A percentile compares a stretch with the other conserved stretches of the same genome.
Conservation (phyloP, 2,329 filamentous ascomycete species). For the Aspergillus tubingensis region DNA sequence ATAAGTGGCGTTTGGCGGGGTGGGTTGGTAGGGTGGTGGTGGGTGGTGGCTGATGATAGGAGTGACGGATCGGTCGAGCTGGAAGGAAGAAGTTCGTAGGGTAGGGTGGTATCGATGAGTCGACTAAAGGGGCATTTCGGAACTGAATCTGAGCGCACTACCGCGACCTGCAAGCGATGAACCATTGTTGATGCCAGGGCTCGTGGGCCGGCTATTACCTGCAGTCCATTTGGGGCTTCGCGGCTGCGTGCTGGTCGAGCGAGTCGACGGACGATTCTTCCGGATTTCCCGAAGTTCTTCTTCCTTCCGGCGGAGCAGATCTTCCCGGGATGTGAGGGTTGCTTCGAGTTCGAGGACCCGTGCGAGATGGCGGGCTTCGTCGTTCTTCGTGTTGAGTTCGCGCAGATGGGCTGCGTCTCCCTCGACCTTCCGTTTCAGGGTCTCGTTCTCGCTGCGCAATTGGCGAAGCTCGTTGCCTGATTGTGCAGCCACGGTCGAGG, state of each 20-base stretch:
- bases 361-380: constrained; percentile 36
- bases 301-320: constrained; percentile 45
- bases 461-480: constrained; percentile 41
- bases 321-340: constrained; percentile 38
- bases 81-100: not conserved
- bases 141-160: constrained; percentile 43
- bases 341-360: constrained; percentile 44
- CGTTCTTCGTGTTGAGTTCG: constrained; percentile 39
- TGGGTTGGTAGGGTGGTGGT: not conserved
- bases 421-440: constrained; percentile 39
- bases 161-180: constrained; percentile 33
- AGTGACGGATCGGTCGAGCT: not conserved
- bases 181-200: constrained; percentile 40
- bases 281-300: constrained; percentile 49
- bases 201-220: constrained; percentile 41
- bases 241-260: constrained; percentile 46
- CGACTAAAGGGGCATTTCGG: constrained; percentile 35
- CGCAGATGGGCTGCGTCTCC: constrained; percentile 41
- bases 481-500: constrained; percentile 47
- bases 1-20: not conserved
- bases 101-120: not conserved
- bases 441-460: constrained; percentile 40
- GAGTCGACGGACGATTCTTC: constrained; percentile 46
- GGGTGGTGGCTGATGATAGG: not conserved
- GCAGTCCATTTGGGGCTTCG: constrained; percentile 43